A percentile compares a stretch with the other conserved stretches of the same genome.
phyloP scores from a whole-genome alignment of 371 early-diverging fungal genomes.

The Mucor circinelloides region DNA sequence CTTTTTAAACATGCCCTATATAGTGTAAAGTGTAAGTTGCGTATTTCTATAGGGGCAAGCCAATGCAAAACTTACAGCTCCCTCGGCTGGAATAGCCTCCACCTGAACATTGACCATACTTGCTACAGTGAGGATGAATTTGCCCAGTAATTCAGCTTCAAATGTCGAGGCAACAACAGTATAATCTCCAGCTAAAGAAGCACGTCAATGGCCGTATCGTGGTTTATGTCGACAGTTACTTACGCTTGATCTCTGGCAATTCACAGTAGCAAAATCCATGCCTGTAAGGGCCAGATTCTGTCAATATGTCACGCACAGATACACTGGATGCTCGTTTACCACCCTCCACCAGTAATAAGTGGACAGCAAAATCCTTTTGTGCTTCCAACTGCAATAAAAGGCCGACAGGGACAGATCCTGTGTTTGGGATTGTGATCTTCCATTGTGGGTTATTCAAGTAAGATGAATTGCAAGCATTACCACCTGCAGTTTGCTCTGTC shows the following conservation, averaged over 20 bases:
- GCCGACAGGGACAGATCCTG: slow-evolving; percentile 24
- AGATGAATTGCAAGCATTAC: slow-evolving; percentile 69
- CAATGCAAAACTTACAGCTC: slow-evolving; percentile 62
- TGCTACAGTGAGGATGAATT: slow-evolving; percentile 67
- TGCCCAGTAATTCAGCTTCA: slow-evolving; percentile 71
- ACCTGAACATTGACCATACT: slow-evolving; percentile 50
- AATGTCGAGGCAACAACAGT: slow-evolving; percentile 80
- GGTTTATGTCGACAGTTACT: neutral
- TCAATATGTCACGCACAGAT: slow-evolving; percentile 67
- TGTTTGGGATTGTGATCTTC: slow-evolving; percentile 57
- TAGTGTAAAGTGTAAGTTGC: neutral
- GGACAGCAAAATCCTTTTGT: slow-evolving; percentile 66
- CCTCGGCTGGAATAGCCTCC: slow-evolving; percentile 73
- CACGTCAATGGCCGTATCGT: neutral
- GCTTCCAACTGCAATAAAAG: slow-evolving; percentile 68
- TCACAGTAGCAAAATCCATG: slow-evolving; percentile 75
- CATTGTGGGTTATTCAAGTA: slow-evolving; percentile 84
- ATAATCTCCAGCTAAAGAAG: slow-evolving; percentile 65
- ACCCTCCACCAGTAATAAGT: slow-evolving; percentile 70
- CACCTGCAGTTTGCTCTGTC: slow-evolving; percentile 83
- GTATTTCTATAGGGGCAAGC: neutral
- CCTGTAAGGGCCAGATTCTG: slow-evolving; percentile 73
- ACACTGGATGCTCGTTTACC: slow-evolving; percentile 75
- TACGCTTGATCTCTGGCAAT: slow-evolving; percentile 57
- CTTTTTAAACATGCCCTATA: slow-evolving; percentile 73